Percentiles rank a stretch among this genome's conserved stretches.
Conservation (phyloP, 192 early-diverging fungal genomes). For the Coemansia sp. region DNA sequence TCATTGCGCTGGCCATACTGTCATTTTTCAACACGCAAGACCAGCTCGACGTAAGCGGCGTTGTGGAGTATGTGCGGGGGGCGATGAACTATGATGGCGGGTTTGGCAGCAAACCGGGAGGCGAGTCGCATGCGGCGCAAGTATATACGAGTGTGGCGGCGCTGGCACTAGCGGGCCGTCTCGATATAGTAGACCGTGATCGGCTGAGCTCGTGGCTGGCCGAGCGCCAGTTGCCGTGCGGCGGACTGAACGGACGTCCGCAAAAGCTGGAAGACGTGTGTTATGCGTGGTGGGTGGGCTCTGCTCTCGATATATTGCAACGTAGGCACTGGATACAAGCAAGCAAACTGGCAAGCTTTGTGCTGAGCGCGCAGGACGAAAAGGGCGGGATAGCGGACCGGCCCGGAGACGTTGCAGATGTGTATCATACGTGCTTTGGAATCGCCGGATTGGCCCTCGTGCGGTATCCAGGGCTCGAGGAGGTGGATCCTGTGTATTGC, state of each 20-base stretch:
- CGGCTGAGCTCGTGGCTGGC: constrained; percentile 90
- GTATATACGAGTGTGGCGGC: constrained; percentile 92
- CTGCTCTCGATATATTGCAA: constrained; percentile 78
- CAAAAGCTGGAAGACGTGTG: constrained; percentile 97
- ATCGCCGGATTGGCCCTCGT: constrained; percentile 85
- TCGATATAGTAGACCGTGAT: constrained; percentile 81
- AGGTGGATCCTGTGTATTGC: constrained; percentile 92
- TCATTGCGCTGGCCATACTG: constrained; percentile 75
- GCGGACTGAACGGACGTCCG: constrained; percentile 94
- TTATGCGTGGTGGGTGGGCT: constrained; percentile 99
- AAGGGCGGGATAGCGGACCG: constrained; percentile 96
- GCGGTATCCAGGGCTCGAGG: constrained; percentile 70
- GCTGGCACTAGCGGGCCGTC: constrained; percentile 74
- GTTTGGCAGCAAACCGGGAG: constrained; percentile 85
- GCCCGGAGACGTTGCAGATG: constrained; percentile 86
- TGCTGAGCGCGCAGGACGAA: constrained; percentile 79
- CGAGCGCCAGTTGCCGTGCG: constrained; percentile 86
- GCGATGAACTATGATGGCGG: constrained; percentile 98
- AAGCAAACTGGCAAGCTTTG: constrained; percentile 72
- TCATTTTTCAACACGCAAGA: constrained; percentile 74
- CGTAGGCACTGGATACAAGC: constrained; percentile 84
- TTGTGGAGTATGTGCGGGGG: constrained; percentile 67
- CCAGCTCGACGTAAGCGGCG: constrained; percentile 63
- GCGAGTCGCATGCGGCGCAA: constrained; percentile 89
- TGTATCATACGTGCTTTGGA: constrained; percentile 97